Evolutionary conservation across 306 rosid species (phyloP).

Genomic region (Vachellia collinsii): DNA sequence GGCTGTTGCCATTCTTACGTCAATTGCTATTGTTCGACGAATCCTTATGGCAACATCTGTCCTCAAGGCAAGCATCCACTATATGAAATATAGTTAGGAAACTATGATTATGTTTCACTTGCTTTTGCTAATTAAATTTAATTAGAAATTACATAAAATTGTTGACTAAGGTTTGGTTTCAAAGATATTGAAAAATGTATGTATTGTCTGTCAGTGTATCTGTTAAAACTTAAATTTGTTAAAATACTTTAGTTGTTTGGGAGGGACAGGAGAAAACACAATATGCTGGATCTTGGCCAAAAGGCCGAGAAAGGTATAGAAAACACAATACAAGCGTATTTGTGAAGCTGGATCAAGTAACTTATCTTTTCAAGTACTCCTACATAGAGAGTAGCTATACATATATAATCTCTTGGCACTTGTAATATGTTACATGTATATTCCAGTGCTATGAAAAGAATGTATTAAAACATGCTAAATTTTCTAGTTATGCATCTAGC

Average conservation of each 20-base stretch:
- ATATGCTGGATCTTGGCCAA: not conserved
- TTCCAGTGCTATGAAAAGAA: not conserved
- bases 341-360: constrained; percentile 12
- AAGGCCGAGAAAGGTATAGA: not conserved
- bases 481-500: constrained; percentile 21
- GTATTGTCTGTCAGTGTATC: not conserved
- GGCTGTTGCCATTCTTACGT: constrained; percentile 80
- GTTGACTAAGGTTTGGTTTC: not conserved
- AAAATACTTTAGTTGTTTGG: constrained; percentile 2
- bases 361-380: not conserved
- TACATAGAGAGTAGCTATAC: not conserved
- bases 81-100: constrained; percentile 24
- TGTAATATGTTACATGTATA: not conserved
- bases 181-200: not conserved
- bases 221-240: not conserved
- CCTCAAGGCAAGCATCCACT: constrained; percentile 72
- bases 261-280: not conserved
- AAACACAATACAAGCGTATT: not conserved
- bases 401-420: not conserved
- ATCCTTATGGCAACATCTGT: constrained; percentile 99
- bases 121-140: not conserved
- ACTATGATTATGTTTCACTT: constrained; percentile 10
- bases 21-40: constrained; percentile 91
- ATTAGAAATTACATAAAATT: not conserved
- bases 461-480: constrained; percentile 6